A percentile compares a stretch with the other conserved stretches of the same genome.
phyloP scores from a whole-genome alignment of 1,284 basidiomycete genomes.

The Lignosus rhinocerotis region DNA sequence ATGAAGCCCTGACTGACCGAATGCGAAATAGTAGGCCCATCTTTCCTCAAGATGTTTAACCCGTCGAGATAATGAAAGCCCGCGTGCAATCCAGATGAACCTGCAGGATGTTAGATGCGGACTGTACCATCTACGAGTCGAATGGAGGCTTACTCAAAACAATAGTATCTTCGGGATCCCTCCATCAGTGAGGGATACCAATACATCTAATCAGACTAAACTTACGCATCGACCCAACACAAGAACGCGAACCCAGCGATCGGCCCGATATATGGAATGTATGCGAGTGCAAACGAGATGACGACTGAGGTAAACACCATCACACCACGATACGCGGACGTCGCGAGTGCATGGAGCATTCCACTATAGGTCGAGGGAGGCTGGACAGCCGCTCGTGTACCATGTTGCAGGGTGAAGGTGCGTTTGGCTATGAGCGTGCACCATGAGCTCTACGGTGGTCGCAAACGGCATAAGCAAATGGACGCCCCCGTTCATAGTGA shows the following conservation, averaged over 20 bases:
- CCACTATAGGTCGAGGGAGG: slow-evolving; percentile 61
- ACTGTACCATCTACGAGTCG: background rate
- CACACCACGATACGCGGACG: slow-evolving; percentile 74
- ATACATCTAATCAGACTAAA: slow-evolving; percentile 26
- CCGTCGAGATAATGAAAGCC: slow-evolving; percentile 63
- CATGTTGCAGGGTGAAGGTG: slow-evolving; percentile 66
- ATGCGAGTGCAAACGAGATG: slow-evolving; percentile 62
- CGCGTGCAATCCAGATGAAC: slow-evolving; percentile 77
- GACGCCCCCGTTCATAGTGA: slow-evolving; percentile 1
- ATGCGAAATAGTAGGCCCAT: slow-evolving; percentile 84
- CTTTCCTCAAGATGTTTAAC: slow-evolving; percentile 79
- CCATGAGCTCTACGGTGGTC: slow-evolving; percentile 61
- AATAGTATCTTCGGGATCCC: slow-evolving; percentile 68
- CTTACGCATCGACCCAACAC: slow-evolving; percentile 84
- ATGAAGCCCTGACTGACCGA: slow-evolving; percentile 48
- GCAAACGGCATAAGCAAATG: slow-evolving; percentile 13
- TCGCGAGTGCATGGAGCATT: slow-evolving; percentile 70
- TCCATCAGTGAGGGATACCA: background rate
- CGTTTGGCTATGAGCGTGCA: slow-evolving; percentile 72
- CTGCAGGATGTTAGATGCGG: slow-evolving; percentile 37
- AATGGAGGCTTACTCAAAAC: slow-evolving; percentile 68
- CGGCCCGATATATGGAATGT: slow-evolving; percentile 65
- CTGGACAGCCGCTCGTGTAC: slow-evolving; percentile 49
- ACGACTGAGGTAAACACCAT: slow-evolving; percentile 79
- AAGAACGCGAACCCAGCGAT: slow-evolving; percentile 66